Conservation (phyloP, 2,329 filamentous ascomycete species). For the Trichoderma endophyticum region DNA sequence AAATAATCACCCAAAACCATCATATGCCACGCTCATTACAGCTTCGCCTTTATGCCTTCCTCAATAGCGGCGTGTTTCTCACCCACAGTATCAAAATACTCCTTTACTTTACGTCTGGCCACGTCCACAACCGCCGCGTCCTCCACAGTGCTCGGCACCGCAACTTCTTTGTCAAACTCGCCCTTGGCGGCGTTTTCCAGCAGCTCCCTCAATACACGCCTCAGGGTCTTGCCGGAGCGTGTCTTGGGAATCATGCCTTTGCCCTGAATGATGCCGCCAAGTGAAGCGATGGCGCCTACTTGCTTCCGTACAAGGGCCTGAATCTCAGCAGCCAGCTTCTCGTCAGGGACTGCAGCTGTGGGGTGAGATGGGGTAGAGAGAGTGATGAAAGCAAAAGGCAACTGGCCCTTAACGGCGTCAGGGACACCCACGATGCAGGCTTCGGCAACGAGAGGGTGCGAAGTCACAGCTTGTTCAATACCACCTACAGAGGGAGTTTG, state of each 20-base stretch:
- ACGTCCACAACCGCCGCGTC: constrained; percentile 72
- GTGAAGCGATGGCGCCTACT: constrained; percentile 80
- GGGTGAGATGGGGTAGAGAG: constrained; percentile 47
- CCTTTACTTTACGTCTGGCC: constrained; percentile 65
- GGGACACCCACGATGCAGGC: constrained; percentile 84
- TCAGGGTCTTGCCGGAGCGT: constrained; percentile 83
- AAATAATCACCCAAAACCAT: not conserved
- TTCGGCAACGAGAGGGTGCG: constrained; percentile 75
- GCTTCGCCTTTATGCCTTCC: constrained; percentile 48
- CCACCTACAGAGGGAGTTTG: constrained; percentile 51
- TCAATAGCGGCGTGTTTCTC: constrained; percentile 44
- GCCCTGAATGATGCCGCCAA: constrained; percentile 83
- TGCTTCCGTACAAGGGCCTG: constrained; percentile 71
- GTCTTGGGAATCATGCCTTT: constrained; percentile 89
- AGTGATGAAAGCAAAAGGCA: constrained; percentile 85
- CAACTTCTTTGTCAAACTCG: constrained; percentile 68
- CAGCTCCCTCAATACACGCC: constrained; percentile 77
- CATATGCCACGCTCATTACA: constrained; percentile 34
- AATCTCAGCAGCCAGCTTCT: constrained; percentile 55
- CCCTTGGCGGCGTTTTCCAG: constrained; percentile 77
- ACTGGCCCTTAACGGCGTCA: constrained; percentile 80
- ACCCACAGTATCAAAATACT: constrained; percentile 66
- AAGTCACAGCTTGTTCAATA: constrained; percentile 87
- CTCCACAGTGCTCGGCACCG: constrained; percentile 81
- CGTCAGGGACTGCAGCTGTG: constrained; percentile 47